These are phyloP conservation scores for Fusarium solani-melongenae DNA, from an alignment of 2,329 filamentous ascomycete species.

Conservation along the genomic window DNA sequence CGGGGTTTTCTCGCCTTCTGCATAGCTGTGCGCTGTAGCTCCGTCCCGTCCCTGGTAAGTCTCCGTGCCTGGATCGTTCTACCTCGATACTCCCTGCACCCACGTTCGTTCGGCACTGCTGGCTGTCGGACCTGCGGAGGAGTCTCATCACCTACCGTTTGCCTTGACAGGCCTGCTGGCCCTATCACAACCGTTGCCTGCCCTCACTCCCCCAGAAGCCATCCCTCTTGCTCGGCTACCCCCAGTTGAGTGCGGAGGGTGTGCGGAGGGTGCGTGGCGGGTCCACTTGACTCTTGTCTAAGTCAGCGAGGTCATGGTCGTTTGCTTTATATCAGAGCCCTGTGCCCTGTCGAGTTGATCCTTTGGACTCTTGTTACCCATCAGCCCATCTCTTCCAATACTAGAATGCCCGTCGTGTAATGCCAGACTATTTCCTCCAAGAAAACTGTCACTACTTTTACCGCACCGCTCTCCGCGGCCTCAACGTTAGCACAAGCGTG, in stretches of 20 bases:
- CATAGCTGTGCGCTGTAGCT: conserved; percentile 9
- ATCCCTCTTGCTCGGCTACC: conserved; percentile 33
- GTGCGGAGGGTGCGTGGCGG: conserved; percentile 39
- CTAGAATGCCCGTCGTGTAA: conserved; percentile 59
- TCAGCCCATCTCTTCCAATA: conserved; percentile 17
- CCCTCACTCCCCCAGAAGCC: conserved; percentile 21
- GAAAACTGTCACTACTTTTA: conserved; percentile 96
- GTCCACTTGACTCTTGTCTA: conserved; percentile 46
- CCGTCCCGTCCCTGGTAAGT: conserved; percentile 41
- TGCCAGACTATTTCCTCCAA: conserved; percentile 85
- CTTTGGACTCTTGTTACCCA: conserved; percentile 11
- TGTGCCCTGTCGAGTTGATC: conserved; percentile 32
- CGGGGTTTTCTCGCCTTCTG: conserved; percentile 42
- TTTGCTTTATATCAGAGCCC: conserved; percentile 42
- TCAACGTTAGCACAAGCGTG: conserved; percentile 83
- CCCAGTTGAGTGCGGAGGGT: conserved; percentile 29
- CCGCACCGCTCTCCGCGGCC: conserved; percentile 86
- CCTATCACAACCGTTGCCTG: conserved; percentile 31
- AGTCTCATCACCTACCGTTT: conserved; percentile 17
- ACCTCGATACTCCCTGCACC: conserved; percentile 30
- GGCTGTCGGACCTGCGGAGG: conserved; percentile 42
- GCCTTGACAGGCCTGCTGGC: background rate
- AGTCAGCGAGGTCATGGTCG: conserved; percentile 42
- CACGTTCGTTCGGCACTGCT: conserved; percentile 34
- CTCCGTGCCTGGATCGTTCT: conserved; percentile 23